Evolutionary conservation across 805 yeast species (phyloP).

Genomic region (Zygosaccharomyces pseudorouxii): DNA sequence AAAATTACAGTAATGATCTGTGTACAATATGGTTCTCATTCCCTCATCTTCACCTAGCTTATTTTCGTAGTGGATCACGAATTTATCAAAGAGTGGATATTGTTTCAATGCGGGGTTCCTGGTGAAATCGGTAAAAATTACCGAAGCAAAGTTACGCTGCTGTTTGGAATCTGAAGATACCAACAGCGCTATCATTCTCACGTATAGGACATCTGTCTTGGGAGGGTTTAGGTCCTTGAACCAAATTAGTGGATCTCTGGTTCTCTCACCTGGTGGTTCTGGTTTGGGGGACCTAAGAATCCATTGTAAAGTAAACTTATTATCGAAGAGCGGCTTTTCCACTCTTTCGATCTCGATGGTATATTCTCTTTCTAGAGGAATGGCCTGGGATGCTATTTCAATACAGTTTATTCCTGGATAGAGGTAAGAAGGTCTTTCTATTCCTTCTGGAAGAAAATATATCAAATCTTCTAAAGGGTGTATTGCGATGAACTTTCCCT

Average conservation of each 20-base stretch:
- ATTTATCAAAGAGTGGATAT: slow-evolving; percentile 22
- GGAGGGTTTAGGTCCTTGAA: slow-evolving; percentile 15
- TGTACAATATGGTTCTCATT: slow-evolving; percentile 21
- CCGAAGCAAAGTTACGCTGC: slow-evolving; percentile 7
- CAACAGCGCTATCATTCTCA: slow-evolving; percentile 20
- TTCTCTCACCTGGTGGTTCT: not conserved
- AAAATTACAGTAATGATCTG: slow-evolving; percentile 15
- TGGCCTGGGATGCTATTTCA: slow-evolving; percentile 6
- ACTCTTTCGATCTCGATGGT: slow-evolving; percentile 5
- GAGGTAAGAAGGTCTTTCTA: slow-evolving; percentile 1
- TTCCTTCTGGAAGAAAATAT: slow-evolving; percentile 13
- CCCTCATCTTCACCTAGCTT: slow-evolving; percentile 18
- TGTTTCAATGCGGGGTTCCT: slow-evolving; percentile 16
- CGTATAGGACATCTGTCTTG: slow-evolving; percentile 10
- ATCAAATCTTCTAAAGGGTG: not conserved
- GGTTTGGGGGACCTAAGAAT: slow-evolving; percentile 1
- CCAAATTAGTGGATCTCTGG: slow-evolving; percentile 11
- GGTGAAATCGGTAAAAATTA: slow-evolving; percentile 32
- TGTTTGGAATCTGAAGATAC: slow-evolving; percentile 21
- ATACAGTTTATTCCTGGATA: slow-evolving; percentile 11
- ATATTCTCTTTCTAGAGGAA: slow-evolving; percentile 1
- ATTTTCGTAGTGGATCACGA: slow-evolving; percentile 18
- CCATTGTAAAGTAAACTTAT: slow-evolving; percentile 9
- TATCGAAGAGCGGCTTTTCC: slow-evolving; percentile 5
- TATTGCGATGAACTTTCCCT: slow-evolving; percentile 1